These are phyloP conservation scores for Obba rivulosa DNA, from an alignment of 768 basidiomycete genomes.

Conservation along the genomic window DNA sequence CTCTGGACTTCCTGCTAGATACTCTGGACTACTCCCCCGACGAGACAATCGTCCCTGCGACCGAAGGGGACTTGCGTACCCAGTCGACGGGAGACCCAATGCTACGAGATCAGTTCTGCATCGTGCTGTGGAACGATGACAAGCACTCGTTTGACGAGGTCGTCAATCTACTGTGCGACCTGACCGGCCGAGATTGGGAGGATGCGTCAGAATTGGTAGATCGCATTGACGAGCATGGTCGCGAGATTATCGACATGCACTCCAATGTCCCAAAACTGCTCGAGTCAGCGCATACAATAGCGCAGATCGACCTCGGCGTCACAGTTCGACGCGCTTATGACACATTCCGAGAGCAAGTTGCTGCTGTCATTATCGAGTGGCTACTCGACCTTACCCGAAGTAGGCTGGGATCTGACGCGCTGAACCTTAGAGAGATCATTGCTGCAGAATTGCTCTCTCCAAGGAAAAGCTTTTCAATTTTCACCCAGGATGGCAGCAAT, in stretches of 20 bases:
- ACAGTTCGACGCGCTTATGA: conserved; percentile 85
- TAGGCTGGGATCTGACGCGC: conserved; percentile 59
- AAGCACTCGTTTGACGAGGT: conserved; percentile 93
- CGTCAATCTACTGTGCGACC: conserved; percentile 62
- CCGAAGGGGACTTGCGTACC: conserved; percentile 64
- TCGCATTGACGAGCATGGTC: conserved; percentile 71
- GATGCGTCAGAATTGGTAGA: conserved; percentile 54
- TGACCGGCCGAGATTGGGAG: conserved; percentile 43
- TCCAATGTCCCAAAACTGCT: conserved; percentile 48
- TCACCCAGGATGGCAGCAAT: conserved; percentile 29
- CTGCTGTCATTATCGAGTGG: conserved; percentile 82
- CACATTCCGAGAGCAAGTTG: conserved; percentile 84
- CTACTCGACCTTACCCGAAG: conserved; percentile 73
- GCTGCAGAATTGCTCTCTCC: conserved; percentile 64
- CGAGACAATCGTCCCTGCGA: conserved; percentile 60
- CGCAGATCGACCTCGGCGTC: conserved; percentile 88
- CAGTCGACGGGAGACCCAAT: conserved; percentile 76
- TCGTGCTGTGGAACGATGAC: conserved; percentile 95
- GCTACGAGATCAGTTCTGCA: conserved; percentile 72
- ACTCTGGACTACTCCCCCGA: conserved; percentile 80
- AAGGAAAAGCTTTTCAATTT: conserved; percentile 44
- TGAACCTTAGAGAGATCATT: conserved; percentile 68
- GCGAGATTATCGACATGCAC: conserved; percentile 80
- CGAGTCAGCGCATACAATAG: conserved; percentile 72
- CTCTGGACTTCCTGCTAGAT: conserved; percentile 78